These are phyloP conservation scores for Hippophae tibetana DNA, from an alignment of 306 rosid species.

Conservation along the genomic window DNA sequence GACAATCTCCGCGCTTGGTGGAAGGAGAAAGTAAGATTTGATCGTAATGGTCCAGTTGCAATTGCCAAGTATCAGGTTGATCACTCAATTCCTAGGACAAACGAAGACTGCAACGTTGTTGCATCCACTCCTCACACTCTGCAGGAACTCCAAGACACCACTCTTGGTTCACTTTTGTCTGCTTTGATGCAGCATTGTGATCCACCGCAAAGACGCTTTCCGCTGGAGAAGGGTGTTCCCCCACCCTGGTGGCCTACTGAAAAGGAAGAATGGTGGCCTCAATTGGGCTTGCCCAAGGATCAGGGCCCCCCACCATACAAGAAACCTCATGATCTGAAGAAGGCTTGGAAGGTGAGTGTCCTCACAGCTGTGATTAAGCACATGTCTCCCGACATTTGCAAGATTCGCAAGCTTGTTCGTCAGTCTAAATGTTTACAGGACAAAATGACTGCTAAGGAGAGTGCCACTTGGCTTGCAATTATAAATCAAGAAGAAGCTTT, in stretches of 20 bases:
- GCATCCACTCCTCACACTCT: conserved; percentile 28
- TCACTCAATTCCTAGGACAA: conserved; percentile 23
- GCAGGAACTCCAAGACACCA: conserved; percentile 50
- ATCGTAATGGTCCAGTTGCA: conserved; percentile 56
- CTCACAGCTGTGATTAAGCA: conserved; percentile 60
- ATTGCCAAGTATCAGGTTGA: conserved; percentile 45
- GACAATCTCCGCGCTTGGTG: conserved; percentile 85
- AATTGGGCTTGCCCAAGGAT: conserved; percentile 26
- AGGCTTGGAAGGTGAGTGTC: conserved; percentile 66
- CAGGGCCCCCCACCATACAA: conserved; percentile 59
- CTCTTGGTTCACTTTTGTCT: conserved; percentile 51
- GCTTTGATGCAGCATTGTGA: conserved; percentile 60
- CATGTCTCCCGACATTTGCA: conserved; percentile 46
- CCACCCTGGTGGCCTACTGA: conserved; percentile 92
- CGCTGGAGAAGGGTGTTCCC: conserved; percentile 47
- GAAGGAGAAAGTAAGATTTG: conserved; percentile 63
- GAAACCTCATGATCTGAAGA: conserved; percentile 75
- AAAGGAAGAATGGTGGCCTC: conserved; percentile 50
- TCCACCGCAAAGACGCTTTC: conserved; percentile 59
- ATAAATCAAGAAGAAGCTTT: conserved; percentile 42
- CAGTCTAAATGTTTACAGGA: conserved; percentile 55
- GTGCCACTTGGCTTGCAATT: conserved; percentile 51
- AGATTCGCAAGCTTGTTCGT: conserved; percentile 38
- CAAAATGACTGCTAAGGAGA: conserved; percentile 62
- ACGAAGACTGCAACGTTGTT: conserved; percentile 23